Conservation (phyloP, 345 rosid species). For the Erucastrum elatum region DNA sequence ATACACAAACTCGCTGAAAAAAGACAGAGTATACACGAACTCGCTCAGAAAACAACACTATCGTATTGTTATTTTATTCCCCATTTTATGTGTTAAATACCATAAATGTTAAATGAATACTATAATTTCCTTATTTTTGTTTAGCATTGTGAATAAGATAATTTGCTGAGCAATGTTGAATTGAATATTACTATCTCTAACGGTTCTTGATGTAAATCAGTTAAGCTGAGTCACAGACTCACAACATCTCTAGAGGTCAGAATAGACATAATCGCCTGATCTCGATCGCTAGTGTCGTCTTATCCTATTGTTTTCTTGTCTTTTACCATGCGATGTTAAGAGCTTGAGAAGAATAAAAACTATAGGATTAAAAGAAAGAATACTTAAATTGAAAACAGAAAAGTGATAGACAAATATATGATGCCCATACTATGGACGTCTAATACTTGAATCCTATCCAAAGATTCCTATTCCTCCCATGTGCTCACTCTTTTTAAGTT, state of each 20-base stretch:
- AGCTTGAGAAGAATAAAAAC: not conserved
- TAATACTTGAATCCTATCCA: slow-evolving; percentile 31
- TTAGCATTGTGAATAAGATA: not conserved
- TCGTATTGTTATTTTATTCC: not conserved
- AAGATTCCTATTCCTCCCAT: slow-evolving; percentile 38
- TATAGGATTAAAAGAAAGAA: not conserved
- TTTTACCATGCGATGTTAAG: slow-evolving; percentile 16
- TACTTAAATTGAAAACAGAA: not conserved
- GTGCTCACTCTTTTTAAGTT: slow-evolving; percentile 24
- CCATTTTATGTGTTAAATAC: not conserved
- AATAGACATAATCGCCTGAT: slow-evolving; percentile 15
- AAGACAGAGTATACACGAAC: too few relatives aligned
- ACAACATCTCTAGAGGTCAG: not conserved
- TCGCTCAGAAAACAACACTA: too few relatives aligned
- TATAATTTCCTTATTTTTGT: not conserved
- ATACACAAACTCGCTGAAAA: not conserved
- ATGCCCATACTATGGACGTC: slow-evolving; percentile 29
- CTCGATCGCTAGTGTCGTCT: slow-evolving; percentile 3
- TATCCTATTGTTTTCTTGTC: slow-evolving; percentile 23
- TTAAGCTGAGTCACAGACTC: not conserved
- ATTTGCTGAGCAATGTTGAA: not conserved
- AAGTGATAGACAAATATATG: slow-evolving; percentile 12
- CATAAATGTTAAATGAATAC: not conserved
- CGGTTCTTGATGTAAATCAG: not conserved
- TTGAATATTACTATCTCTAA: not conserved